Evolutionary conservation across 73 alveolate genomes (phyloP), one percentile per base, ranked within the genome.

Genomic region (Blepharisma japonicum): DNA sequence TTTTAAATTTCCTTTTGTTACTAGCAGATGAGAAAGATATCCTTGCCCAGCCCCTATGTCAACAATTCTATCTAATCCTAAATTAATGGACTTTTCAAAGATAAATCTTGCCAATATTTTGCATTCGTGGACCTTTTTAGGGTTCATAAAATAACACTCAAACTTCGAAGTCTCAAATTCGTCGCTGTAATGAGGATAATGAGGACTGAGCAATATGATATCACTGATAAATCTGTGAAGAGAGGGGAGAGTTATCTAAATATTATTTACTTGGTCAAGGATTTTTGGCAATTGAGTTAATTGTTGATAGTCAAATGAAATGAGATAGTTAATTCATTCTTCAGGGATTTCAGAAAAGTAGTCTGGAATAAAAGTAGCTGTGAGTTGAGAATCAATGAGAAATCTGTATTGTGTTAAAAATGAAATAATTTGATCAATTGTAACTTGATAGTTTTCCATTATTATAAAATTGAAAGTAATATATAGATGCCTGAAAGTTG

Each of bases 31-130:
- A 70, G 80, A 70, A 9, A 70, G 42, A 45, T 70, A 70, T n/a
- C 68, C 80, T 70, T 45, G 66, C 32, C 80, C 80, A 18, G 80
- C 56, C 9, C 80, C 80, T 70, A 70, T 8, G 6, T 70, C 80
- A 45, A 70, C 5, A 7, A 70, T 70, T n/a, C 42, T 9, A 45
- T 25, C 21, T 9, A 45, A 9, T 0, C 14, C 20, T 18, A 14
- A 20, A 14, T 23, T 9, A 14, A 9, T 14, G 5, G 61, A 14
- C 11, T 45, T 23, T 23, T 23, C 32, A 9, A 39, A 20, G 14
- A 61, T 61, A 70, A 39, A 45, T 38, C 55, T 18, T 18, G 66
- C 45, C 3, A 70, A 54, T 11, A 1, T 25, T 70, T 11, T 9
- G 61, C 32, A 9, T 45, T 70, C 56, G 25, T 70, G 68, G 42